Evolutionary conservation across 768 basidiomycete species (phyloP).

Genomic region (Tylopilus balloui): DNA sequence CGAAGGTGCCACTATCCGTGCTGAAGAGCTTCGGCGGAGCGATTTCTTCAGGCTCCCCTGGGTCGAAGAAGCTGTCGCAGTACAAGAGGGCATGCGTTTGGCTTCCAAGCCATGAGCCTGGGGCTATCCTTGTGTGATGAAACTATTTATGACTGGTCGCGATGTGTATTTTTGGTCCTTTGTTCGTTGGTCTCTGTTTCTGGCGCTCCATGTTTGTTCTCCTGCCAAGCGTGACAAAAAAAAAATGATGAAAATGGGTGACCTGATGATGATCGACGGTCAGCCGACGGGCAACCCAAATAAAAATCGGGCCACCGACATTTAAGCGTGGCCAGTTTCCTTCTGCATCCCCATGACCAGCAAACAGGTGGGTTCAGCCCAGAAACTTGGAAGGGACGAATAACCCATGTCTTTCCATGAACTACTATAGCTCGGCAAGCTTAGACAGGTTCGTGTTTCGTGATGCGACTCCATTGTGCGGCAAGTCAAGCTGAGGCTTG

Average conservation of each 20-base stretch:
- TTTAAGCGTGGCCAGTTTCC: neutral
- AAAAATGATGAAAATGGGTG: neutral
- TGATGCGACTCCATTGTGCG: neutral
- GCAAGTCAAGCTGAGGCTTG: conserved; percentile 19
- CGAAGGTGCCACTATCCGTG: conserved; percentile 73
- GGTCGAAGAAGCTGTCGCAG: conserved; percentile 84
- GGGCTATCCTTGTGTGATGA: neutral
- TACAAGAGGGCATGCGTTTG: conserved; percentile 76
- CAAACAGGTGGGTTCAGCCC: conserved; percentile 53
- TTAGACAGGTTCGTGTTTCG: conserved; percentile 57
- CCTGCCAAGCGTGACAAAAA: neutral
- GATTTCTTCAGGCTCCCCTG: conserved; percentile 91
- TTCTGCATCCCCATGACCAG: conserved; percentile 48
- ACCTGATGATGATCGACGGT: conserved; percentile 4
- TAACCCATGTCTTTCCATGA: conserved; percentile 3
- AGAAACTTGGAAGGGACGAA: too few relatives aligned
- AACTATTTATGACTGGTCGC: neutral
- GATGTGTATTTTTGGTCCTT: neutral
- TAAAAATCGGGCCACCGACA: conserved; percentile 18
- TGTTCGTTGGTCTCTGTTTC: neutral
- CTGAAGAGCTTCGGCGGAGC: conserved; percentile 82
- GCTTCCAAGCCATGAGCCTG: conserved; percentile 42
- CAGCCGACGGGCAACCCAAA: conserved; percentile 11
- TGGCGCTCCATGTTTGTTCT: neutral
- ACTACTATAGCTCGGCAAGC: conserved; percentile 70